These are phyloP conservation scores for Dichomitus squalens DNA, from an alignment of 1,284 basidiomycete species.

Conservation along the genomic window DNA sequence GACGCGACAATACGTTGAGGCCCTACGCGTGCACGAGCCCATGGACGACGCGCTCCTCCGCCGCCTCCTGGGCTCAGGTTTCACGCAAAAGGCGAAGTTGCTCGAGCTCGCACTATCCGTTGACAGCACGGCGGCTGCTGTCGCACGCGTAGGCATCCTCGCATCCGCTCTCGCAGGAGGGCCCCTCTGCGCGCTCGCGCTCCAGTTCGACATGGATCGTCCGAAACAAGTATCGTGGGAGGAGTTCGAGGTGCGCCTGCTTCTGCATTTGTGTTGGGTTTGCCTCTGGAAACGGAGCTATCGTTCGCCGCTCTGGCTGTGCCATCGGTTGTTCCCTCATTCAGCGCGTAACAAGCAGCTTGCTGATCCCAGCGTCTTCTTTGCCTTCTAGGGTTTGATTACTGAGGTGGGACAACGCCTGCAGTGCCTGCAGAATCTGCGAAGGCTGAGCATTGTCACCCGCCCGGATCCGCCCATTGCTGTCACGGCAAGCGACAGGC, in stretches of 20 bases:
- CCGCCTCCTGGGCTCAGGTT: neutral
- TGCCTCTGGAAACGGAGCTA: neutral
- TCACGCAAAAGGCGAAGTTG: neutral
- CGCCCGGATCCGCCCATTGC: constrained; percentile 25
- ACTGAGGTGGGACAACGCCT: constrained; percentile 16
- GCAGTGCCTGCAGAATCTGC: constrained; percentile 12
- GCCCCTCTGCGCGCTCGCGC: constrained; percentile 10
- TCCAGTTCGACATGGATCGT: constrained; percentile 13
- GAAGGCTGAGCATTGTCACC: constrained; percentile 21
- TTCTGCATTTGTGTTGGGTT: neutral
- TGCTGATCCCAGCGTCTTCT: constrained; percentile 1
- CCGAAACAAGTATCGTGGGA: constrained; percentile 16
- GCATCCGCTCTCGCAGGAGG: constrained; percentile 14
- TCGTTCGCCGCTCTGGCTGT: neutral
- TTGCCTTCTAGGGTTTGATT: constrained; percentile 14
- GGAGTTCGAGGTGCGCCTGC: constrained; percentile 20
- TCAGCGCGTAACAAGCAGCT: neutral
- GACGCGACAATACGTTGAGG: constrained; percentile 4
- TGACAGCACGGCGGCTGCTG: constrained; percentile 6
- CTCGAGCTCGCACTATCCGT: constrained; percentile 19
- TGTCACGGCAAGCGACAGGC: neutral
- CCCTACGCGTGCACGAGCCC: constrained; percentile 18
- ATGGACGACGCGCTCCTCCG: constrained; percentile 8
- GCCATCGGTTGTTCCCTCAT: neutral
- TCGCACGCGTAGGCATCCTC: constrained; percentile 14